Evolutionary conservation across 441 rosid species (phyloP), one percentile per base, ranked within the genome.

Genomic region (Brassica hybrid): DNA sequence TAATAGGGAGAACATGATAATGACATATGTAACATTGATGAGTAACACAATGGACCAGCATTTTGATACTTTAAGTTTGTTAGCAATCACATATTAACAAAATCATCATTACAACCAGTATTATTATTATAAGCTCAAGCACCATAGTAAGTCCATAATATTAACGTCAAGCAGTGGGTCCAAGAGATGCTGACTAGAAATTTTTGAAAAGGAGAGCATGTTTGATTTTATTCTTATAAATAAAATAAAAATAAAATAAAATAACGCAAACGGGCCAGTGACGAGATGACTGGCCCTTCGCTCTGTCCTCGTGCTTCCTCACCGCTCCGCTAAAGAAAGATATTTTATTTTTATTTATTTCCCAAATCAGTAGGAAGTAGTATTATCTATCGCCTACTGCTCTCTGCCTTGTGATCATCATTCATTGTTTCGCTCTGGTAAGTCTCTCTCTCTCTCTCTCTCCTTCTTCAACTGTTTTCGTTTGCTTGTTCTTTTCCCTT

Each of bases 231-330:
- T 7, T 52, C 11, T 52, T 52, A 52, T n/a, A n/a, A n/a, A n/a
- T n/a, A n/a, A n/a, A n/a, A n/a, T n/a, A 0, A 50, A 50, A 4
- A n/a, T 50, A 50, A 50, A 52, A 6, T 16, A 16, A 16, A 52
- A 12, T 12, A 52, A 52, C 18, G 57, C 4, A 50, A 50, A 50
- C 21, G 19, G 58, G 58, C 1, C 58, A 52, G 58, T 52, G 58
- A 52, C 21, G 58, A 52, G 14, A 57, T 5, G 71, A 36, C 7
- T 58, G 65, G 60, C 36, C 34, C 13, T 32, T 75, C 16, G 60
- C 50, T 57, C 59, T 70, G 58, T 52, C 76, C 80, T 60, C 79
- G 76, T 80, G 79, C 76, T 66, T 74, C 79, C 60, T 79, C 82
- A 79, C 79, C 82, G 82, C 79, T 58, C 79, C 65, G 32, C 58